A percentile compares a stretch with the other conserved stretches of the same genome.
phyloP scores from a whole-genome alignment of 495 filamentous ascomycete species.

The Neurospora tetraspora region DNA sequence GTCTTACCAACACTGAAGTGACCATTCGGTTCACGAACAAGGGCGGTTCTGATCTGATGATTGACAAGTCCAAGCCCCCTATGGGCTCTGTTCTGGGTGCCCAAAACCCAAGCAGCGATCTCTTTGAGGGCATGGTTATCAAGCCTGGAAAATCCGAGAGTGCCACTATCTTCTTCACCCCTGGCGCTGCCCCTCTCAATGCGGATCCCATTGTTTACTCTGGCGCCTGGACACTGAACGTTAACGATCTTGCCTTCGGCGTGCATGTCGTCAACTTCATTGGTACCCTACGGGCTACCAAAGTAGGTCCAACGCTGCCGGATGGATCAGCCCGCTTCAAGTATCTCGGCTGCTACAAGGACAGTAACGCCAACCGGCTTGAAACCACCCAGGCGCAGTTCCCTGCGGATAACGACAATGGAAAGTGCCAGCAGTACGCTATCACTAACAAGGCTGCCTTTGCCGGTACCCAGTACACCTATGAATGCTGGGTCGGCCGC shows the following conservation, averaged over 20 bases:
- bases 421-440: slow-evolving; percentile 25
- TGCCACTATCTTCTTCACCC: slow-evolving; percentile 23
- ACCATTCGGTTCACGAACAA: slow-evolving; percentile 25
- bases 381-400: slow-evolving; percentile 18
- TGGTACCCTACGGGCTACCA: slow-evolving; percentile 16
- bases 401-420: slow-evolving; percentile 19
- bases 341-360: slow-evolving; percentile 32
- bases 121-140: slow-evolving; percentile 25
- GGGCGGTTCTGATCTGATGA: slow-evolving; percentile 24
- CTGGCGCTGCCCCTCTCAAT: slow-evolving; percentile 14
- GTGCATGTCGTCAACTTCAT: slow-evolving; percentile 24
- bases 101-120: slow-evolving; percentile 21
- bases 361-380: slow-evolving; percentile 18
- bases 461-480: slow-evolving; percentile 24
- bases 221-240: slow-evolving; percentile 32
- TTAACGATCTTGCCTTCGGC: slow-evolving; percentile 28
- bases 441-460: slow-evolving; percentile 18
- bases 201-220: slow-evolving; percentile 10
- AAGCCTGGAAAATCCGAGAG: slow-evolving; percentile 12
- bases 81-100: slow-evolving; percentile 20
- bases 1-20: slow-evolving; percentile 4
- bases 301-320: slow-evolving; percentile 20
- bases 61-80: slow-evolving; percentile 21
- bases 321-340: slow-evolving; percentile 20
- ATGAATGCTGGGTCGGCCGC: slow-evolving; percentile 24